phyloP scores from a whole-genome alignment of 78 protist species.

The Chrysochromulina parva region DNA sequence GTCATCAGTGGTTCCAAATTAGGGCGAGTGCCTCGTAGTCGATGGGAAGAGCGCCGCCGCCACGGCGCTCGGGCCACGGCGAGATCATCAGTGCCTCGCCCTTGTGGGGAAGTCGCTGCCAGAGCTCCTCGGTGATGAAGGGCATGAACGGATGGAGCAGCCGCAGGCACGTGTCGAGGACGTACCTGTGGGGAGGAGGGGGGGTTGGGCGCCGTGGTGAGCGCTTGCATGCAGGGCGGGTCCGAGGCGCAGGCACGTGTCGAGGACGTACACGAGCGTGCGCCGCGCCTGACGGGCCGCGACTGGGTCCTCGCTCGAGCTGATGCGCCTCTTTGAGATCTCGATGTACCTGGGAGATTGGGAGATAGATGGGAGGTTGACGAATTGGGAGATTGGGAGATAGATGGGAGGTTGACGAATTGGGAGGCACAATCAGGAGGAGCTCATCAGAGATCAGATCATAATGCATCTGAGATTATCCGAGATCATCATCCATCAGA shows the following conservation, averaged over 20 bases:
- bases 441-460: too few species aligned
- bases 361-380: too few species aligned
- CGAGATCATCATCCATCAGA: too few species aligned
- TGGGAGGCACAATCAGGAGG: too few species aligned
- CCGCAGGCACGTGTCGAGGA: constrained; percentile 60
- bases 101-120: constrained; percentile 58
- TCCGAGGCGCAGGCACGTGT: neutral
- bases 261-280: constrained; percentile 25
- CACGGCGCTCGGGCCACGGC: neutral
- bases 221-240: too few species aligned
- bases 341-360: neutral
- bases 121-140: constrained; percentile 84
- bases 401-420: too few species aligned
- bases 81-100: neutral
- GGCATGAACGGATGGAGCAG: constrained; percentile 94
- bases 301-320: neutral
- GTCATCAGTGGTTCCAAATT: neutral
- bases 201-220: too few species aligned
- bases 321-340: neutral
- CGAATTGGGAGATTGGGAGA: too few species aligned
- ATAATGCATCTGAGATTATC: too few species aligned
- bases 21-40: neutral
- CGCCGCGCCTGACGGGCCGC: constrained; percentile 1
- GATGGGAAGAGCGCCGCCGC: neutral
- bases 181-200: neutral